phyloP scores from a whole-genome alignment of 495 filamentous ascomycete genomes.

The Hypoxylon rickii region DNA sequence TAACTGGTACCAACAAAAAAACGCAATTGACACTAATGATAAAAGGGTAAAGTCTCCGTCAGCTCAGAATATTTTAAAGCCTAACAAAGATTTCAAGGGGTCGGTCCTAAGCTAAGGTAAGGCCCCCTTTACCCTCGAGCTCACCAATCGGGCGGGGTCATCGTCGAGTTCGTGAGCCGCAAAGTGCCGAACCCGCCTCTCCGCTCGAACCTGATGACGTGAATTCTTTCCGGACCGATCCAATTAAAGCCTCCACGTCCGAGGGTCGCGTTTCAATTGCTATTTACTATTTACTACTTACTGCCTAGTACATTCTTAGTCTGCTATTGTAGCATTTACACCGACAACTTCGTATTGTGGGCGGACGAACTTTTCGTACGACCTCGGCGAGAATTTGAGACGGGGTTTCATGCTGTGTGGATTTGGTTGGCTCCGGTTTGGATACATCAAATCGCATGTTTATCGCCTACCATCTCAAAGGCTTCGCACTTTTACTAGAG shows the following conservation, averaged over 20 bases:
- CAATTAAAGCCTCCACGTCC: constrained; percentile 11
- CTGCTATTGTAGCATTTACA: not conserved
- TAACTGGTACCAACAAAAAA: not conserved
- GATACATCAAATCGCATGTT: too few species aligned
- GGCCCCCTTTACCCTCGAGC: too few species aligned
- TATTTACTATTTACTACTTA: too few species aligned
- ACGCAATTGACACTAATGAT: constrained; percentile 15
- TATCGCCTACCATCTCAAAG: too few species aligned
- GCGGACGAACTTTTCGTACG: too few species aligned
- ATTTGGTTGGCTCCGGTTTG: too few species aligned
- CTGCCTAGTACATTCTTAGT: too few species aligned
- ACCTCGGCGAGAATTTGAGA: too few species aligned
- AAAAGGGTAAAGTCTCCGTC: constrained; percentile 15
- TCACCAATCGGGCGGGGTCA: constrained; percentile 16
- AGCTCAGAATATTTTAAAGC: constrained; percentile 1
- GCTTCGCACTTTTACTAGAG: too few species aligned
- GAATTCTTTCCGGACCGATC: constrained; percentile 21
- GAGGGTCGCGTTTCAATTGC: constrained; percentile 1
- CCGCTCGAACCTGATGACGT: constrained; percentile 22
- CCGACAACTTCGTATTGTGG: constrained; percentile 2
- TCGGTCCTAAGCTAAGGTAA: too few species aligned
- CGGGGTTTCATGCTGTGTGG: not conserved
- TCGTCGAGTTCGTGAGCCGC: constrained; percentile 13
- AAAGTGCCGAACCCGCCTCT: constrained; percentile 16
- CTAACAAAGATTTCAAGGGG: not conserved